Percentiles rank a stretch among this genome's conserved stretches.
phyloP scores from a whole-genome alignment of 2,329 filamentous ascomycete species.

The Aspergillus udagawae region DNA sequence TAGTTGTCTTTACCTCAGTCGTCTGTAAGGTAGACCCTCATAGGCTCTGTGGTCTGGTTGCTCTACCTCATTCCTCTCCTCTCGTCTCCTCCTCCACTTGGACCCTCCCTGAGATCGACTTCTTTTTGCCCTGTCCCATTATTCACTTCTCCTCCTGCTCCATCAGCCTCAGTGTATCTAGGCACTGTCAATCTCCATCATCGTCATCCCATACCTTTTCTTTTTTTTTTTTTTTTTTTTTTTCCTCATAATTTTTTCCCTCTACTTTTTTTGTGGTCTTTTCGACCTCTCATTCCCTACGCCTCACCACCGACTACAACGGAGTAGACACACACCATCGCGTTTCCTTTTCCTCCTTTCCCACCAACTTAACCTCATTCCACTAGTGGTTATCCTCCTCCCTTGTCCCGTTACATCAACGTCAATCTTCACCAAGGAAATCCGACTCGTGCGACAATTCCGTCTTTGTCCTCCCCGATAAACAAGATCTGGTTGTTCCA shows the following conservation, averaged over 20 bases:
- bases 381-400: not conserved
- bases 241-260: constrained; percentile 4
- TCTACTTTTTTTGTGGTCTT: constrained; percentile 8
- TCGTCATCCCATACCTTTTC: not conserved
- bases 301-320: not conserved
- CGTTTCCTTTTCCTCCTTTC: not conserved
- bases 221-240: constrained; percentile 4
- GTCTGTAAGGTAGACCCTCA: too few relatives aligned
- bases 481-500: constrained; percentile 15
- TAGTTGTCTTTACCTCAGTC: too few relatives aligned
- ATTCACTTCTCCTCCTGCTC: constrained; percentile 1
- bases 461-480: constrained; percentile 10
- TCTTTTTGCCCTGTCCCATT: constrained; percentile 3
- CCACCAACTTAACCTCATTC: not conserved
- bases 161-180: constrained; percentile 2
- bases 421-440: not conserved
- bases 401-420: not conserved
- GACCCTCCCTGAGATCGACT: constrained; percentile 3
- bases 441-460: constrained; percentile 14
- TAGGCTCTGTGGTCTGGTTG: too few relatives aligned
- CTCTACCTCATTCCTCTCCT: constrained; percentile 3
- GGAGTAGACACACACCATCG: not conserved
- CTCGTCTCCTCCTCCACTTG: constrained; percentile 8
- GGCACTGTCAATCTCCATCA: not conserved
- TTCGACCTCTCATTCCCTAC: not conserved